Percentiles rank a stretch among this genome's conserved stretches.
Evolutionary conservation across 1,284 basidiomycete species (phyloP).

Genomic region (Sanghuangporus weigelae): DNA sequence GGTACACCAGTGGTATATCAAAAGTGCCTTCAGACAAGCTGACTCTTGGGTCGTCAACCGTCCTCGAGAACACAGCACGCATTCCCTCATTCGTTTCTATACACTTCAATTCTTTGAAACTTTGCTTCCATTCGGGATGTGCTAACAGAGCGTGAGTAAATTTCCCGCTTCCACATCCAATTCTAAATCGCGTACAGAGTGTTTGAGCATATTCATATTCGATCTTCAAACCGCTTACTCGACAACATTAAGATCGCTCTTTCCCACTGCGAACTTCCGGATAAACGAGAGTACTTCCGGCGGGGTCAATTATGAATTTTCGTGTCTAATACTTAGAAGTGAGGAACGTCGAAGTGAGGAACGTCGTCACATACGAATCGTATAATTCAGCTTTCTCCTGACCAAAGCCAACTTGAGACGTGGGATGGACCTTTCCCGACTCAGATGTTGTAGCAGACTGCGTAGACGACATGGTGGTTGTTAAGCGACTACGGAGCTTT

Average conservation of each 20-base stretch:
- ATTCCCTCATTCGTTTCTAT: conserved; percentile 73
- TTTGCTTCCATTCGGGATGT: conserved; percentile 47
- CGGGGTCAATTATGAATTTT: conserved; percentile 6
- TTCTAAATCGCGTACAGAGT: background rate
- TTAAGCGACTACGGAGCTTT: background rate
- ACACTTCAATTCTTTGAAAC: conserved; percentile 49
- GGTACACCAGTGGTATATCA: conserved; percentile 50
- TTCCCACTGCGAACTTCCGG: conserved; percentile 14
- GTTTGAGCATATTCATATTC: background rate
- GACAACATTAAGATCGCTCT: conserved; percentile 21
- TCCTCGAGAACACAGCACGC: conserved; percentile 53
- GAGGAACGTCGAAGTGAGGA: background rate
- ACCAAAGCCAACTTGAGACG: conserved; percentile 25
- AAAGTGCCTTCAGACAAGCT: conserved; percentile 58
- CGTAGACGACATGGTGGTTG: background rate
- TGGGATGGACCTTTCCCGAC: conserved; percentile 20
- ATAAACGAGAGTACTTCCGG: conserved; percentile 22
- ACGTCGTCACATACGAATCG: conserved; percentile 19
- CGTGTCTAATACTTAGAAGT: background rate
- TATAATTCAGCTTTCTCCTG: conserved; percentile 26
- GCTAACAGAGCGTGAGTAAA: conserved; percentile 71
- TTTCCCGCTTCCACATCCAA: conserved; percentile 57
- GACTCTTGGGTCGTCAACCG: conserved; percentile 45
- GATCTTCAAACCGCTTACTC: conserved; percentile 21
- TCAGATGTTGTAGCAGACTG: background rate